These are phyloP conservation scores for Suillus brevipes DNA, from an alignment of 768 basidiomycete species.

Conservation along the genomic window DNA sequence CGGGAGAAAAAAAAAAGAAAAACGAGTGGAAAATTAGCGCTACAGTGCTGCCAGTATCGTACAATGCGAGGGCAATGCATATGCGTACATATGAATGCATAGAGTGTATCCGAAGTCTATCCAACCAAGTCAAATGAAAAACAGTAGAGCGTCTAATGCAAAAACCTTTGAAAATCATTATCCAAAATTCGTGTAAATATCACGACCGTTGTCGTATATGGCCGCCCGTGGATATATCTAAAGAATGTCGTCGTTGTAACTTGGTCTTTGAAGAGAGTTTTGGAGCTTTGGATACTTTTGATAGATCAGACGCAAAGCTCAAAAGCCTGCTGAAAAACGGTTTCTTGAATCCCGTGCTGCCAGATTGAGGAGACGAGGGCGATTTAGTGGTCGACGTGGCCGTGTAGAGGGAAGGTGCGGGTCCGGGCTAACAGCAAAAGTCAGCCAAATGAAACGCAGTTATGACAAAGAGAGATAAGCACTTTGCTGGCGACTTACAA, in stretches of 20 bases:
- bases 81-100: constrained; percentile 8
- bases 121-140: neutral
- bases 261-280: constrained; percentile 35
- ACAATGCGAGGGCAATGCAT: neutral
- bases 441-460: constrained; percentile 28
- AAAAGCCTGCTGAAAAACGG: constrained; percentile 66
- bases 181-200: neutral
- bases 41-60: constrained; percentile 20
- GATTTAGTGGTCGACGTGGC: constrained; percentile 61
- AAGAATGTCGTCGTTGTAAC: constrained; percentile 53
- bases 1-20: neutral
- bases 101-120: neutral
- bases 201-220: neutral
- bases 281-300: constrained; percentile 13
- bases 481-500: constrained; percentile 49
- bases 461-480: constrained; percentile 16
- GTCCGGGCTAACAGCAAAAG: constrained; percentile 38
- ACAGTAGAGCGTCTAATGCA: neutral
- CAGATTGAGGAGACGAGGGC: constrained; percentile 49
- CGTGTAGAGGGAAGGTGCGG: constrained; percentile 55
- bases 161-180: neutral
- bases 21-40: constrained; percentile 25
- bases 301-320: constrained; percentile 48
- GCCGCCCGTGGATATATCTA: constrained; percentile 27
- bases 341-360: constrained; percentile 42